phyloP scores from a whole-genome alignment of 108 stramenopile species.

The Nitzschia inconspicua region DNA sequence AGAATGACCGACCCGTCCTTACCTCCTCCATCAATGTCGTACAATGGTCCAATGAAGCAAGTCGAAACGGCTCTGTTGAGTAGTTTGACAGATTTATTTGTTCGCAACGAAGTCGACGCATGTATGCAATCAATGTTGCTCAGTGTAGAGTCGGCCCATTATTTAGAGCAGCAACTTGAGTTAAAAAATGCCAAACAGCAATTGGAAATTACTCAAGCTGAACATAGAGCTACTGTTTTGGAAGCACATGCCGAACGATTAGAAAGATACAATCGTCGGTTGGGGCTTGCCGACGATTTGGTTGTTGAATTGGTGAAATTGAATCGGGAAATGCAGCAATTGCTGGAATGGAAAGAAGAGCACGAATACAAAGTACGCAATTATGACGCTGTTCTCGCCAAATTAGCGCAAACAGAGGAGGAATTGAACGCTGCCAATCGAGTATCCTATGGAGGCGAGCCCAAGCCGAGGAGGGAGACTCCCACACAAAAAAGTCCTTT shows the following conservation, averaged over 20 bases:
- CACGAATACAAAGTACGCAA: conserved; percentile 31
- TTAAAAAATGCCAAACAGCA: conserved; percentile 7
- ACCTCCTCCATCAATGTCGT: conserved; percentile 1
- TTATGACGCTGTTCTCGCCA: conserved; percentile 42
- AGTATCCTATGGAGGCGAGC: neutral
- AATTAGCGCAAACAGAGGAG: conserved; percentile 44
- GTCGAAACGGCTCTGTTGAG: conserved; percentile 9
- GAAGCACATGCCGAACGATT: conserved; percentile 33
- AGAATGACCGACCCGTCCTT: too few relatives aligned
- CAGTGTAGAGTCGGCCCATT: conserved; percentile 41
- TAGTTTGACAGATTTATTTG: conserved; percentile 25
- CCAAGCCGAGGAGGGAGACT: neutral
- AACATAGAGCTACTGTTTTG: conserved; percentile 30
- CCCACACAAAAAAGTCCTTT: neutral
- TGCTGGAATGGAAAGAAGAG: conserved; percentile 33
- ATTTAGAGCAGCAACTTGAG: conserved; percentile 32
- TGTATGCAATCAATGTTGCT: conserved; percentile 33
- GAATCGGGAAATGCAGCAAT: conserved; percentile 29
- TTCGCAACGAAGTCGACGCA: conserved; percentile 33
- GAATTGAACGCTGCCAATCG: conserved; percentile 16
- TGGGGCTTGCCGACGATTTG: conserved; percentile 37
- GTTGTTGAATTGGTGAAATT: conserved; percentile 40
- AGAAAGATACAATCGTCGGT: conserved; percentile 13
- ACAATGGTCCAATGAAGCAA: neutral
- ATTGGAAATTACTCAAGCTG: conserved; percentile 4